phyloP scores from a whole-genome alignment of 2,329 filamentous ascomycete species.

The Blumeria hordei region DNA sequence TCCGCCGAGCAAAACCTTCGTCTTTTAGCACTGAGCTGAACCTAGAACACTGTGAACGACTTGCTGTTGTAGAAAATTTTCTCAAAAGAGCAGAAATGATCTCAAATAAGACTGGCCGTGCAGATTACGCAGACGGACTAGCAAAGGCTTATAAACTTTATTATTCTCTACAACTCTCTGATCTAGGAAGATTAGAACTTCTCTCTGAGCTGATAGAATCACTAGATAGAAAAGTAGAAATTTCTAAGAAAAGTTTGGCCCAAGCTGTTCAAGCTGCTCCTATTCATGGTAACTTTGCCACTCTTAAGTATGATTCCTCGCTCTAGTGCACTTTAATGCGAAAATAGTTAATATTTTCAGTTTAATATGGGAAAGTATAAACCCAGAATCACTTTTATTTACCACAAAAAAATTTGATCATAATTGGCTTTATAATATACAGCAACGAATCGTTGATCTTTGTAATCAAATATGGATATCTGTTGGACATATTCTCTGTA shows the following conservation, averaged over 20 bases:
- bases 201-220: conserved; percentile 31
- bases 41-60: neutral
- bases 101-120: conserved; percentile 50
- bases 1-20: neutral
- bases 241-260: conserved; percentile 40
- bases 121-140: conserved; percentile 79
- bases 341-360: neutral
- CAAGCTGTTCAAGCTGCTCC: conserved; percentile 40
- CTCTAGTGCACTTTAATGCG: neutral
- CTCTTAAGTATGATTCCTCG: conserved; percentile 25
- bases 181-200: conserved; percentile 23
- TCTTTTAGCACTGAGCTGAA: neutral
- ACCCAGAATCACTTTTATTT: neutral
- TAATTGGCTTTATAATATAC: conserved; percentile 11
- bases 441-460: conserved; percentile 30
- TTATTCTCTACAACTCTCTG: conserved; percentile 28
- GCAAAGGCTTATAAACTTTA: conserved; percentile 52
- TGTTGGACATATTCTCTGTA: conserved; percentile 59
- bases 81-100: conserved; percentile 27
- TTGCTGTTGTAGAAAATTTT: conserved; percentile 21
- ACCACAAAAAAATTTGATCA: too few species aligned
- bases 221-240: conserved; percentile 37
- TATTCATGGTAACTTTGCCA: conserved; percentile 45
- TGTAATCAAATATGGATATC: conserved; percentile 52
- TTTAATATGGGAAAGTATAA: conserved; percentile 10